Conservation (phyloP, 2,329 filamentous ascomycete genomes). For the Blastomyces emzantsi region DNA sequence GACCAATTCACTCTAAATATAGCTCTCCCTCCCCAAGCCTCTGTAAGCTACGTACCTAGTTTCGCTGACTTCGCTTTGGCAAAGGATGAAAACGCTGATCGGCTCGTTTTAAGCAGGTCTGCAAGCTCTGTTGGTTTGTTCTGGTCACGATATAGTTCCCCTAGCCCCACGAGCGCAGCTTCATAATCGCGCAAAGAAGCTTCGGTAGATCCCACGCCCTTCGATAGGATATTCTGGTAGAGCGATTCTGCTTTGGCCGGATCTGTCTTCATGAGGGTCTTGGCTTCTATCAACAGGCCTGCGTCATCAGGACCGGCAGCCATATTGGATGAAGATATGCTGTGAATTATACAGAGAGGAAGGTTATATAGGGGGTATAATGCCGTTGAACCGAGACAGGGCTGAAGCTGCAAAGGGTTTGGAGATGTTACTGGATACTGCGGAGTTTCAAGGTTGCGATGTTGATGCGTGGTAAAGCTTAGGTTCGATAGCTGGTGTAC, state of each 20-base stretch:
- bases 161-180: constrained; percentile 74
- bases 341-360: constrained; percentile 5
- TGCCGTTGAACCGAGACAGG: not conserved
- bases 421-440: not conserved
- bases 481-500: not conserved
- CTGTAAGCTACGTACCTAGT: constrained; percentile 56
- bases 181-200: constrained; percentile 87
- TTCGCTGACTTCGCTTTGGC: constrained; percentile 99
- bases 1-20: not conserved
- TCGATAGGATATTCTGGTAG: constrained; percentile 83
- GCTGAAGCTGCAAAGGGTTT: not conserved
- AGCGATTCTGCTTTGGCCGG: constrained; percentile 74
- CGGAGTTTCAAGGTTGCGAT: not conserved
- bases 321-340: constrained; percentile 31
- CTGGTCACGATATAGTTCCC: constrained; percentile 78
- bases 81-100: constrained; percentile 86
- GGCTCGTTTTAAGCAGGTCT: constrained; percentile 79
- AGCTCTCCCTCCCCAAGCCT: not conserved
- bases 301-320: constrained; percentile 44
- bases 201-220: constrained; percentile 76
- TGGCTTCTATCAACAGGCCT: constrained; percentile 75
- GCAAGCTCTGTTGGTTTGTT: constrained; percentile 79
- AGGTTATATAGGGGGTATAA: not conserved
- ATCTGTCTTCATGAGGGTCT: constrained; percentile 70
- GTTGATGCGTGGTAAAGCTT: not conserved